These are phyloP conservation scores for Orbilia blumenaviensis DNA, from an alignment of 2,329 filamentous ascomycete genomes.

Conservation along the genomic window DNA sequence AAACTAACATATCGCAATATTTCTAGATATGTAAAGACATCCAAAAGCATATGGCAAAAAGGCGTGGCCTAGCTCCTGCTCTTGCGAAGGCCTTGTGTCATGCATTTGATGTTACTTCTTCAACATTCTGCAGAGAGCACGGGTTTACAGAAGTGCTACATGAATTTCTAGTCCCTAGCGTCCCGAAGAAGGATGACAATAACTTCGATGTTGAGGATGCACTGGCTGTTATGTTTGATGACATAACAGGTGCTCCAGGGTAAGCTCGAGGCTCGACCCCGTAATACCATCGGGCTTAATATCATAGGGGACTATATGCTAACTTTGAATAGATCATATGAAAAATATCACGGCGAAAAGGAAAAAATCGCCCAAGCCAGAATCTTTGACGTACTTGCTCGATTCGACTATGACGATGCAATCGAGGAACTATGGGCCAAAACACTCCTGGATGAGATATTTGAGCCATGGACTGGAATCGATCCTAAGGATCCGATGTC, in stretches of 20 bases:
- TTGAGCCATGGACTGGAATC: constrained; percentile 56
- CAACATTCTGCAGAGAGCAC: constrained; percentile 55
- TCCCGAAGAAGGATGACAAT: constrained; percentile 54
- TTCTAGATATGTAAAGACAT: constrained; percentile 54
- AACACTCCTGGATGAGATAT: constrained; percentile 54
- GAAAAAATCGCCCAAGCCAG: constrained; percentile 57
- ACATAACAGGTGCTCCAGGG: constrained; percentile 32
- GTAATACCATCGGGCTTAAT: too few relatives aligned
- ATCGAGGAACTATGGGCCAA: constrained; percentile 54
- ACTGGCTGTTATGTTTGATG: constrained; percentile 55
- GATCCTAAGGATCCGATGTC: constrained; percentile 55
- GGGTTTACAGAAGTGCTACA: constrained; percentile 55
- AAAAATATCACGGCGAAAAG: constrained; percentile 56
- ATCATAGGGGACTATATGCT: not conserved
- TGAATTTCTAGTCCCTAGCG: constrained; percentile 53
- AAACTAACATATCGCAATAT: constrained; percentile 1
- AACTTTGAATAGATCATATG: constrained; percentile 38
- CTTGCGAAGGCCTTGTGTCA: constrained; percentile 54
- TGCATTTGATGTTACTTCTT: constrained; percentile 53
- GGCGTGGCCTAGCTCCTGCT: constrained; percentile 55
- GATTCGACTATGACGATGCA: constrained; percentile 54
- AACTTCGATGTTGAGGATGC: constrained; percentile 56
- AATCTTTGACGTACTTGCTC: constrained; percentile 56
- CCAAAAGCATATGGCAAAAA: constrained; percentile 54
- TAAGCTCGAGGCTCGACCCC: too few relatives aligned